These are phyloP conservation scores for Ilyonectria destructans DNA, from an alignment of 2,329 filamentous ascomycete genomes.

Conservation along the genomic window DNA sequence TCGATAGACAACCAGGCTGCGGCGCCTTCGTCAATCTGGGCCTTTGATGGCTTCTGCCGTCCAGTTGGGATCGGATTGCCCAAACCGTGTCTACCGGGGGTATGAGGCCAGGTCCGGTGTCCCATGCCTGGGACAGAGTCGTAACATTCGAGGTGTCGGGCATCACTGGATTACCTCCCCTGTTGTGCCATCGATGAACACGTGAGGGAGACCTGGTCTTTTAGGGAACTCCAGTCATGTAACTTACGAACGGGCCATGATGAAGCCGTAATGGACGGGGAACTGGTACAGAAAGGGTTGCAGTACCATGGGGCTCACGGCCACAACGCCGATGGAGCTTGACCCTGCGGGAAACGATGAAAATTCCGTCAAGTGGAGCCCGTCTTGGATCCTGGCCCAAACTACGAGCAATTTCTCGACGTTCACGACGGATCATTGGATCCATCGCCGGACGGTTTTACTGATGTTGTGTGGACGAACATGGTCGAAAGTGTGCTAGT, in stretches of 20 bases:
- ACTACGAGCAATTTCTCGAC: constrained; percentile 34
- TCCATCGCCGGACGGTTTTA: constrained; percentile 11
- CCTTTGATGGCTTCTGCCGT: constrained; percentile 21
- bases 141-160: constrained; percentile 16
- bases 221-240: not conserved
- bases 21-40: constrained; percentile 11
- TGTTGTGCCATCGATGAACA: constrained; percentile 13
- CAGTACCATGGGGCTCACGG: constrained; percentile 10
- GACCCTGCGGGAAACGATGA: constrained; percentile 8
- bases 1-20: constrained; percentile 10
- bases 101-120: constrained; percentile 10
- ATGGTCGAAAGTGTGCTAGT: not conserved
- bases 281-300: constrained; percentile 17
- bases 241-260: constrained; percentile 14
- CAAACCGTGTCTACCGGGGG: constrained; percentile 20
- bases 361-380: constrained; percentile 42
- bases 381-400: constrained; percentile 33
- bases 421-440: constrained; percentile 44
- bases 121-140: constrained; percentile 1
- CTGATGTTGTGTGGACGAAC: not conserved
- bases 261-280: constrained; percentile 33
- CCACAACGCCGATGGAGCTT: constrained; percentile 9
- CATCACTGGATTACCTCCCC: constrained; percentile 14
- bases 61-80: constrained; percentile 24
- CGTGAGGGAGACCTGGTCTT: constrained; percentile 17